Base-by-base conservation (phyloP, 164 flowering plant genomes). In the Warburgia ugandensis region DNA sequence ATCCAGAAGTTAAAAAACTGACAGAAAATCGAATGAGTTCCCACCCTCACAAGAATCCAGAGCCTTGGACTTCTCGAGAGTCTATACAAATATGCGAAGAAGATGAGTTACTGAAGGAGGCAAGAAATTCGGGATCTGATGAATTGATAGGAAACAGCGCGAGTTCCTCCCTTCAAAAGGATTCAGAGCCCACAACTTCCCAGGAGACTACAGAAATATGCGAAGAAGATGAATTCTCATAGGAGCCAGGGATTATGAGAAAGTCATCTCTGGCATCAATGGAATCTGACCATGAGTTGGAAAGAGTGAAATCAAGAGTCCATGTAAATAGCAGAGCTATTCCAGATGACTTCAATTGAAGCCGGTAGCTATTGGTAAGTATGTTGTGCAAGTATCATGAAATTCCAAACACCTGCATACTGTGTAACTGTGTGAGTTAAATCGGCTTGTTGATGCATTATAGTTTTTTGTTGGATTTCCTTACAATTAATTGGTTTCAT, bases 311-410 rank as follows among this genome's bases (percentile, higher is more conserved):
- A 55, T 30, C 37, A 28, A 66, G 56, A 33, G 79, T 86, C 42
- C 54, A 54, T 20, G 68, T 81, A 3, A 84, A 84, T 55, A 87
- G 85, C 30, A 77, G 70, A 43, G 52, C 45, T 12, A 57, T 86
- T 41, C 64, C 78, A 5, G 77, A 77, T 60, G 76, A 70, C 26
- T 29, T 59, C 84, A 22, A 73, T 84, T 42, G 73, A 65, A 8
- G 77, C 89, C 21, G 95, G 95, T 55, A 50, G 69, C 23, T 86
- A 81, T 62, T 86, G 95, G 95, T 86, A 64, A 67, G 74, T 56
- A 17, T 11, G 25, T 20, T 6, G 19, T 39, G 7, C 7, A n/a
- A 39, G 13, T 2, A 39, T 39, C 14, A 14, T 39, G 43, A 22
- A 39, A 39, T 19, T 39, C 20, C 43, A 39, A 16, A 3, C 20